phyloP scores from a whole-genome alignment of 2,329 filamentous ascomycete species.

The Cladophialophora chaetospira region DNA sequence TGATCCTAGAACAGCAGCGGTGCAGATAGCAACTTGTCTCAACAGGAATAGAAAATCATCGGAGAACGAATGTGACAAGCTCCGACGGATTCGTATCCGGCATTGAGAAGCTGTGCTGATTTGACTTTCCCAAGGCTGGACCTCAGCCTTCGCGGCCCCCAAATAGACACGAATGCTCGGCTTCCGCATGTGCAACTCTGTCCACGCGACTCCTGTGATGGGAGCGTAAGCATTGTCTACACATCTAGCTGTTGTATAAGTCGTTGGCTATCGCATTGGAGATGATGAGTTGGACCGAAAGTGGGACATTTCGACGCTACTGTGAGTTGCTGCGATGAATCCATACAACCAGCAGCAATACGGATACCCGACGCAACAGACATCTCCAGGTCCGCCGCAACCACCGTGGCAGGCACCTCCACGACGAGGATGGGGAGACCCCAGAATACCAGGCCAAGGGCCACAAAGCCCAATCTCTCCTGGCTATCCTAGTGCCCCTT shows the following conservation, averaged over 20 bases:
- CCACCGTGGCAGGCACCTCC: constrained; percentile 33
- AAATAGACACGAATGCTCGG: neutral
- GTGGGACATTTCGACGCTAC: neutral
- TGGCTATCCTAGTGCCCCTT: neutral
- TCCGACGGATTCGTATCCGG: no score
- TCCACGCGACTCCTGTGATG: neutral
- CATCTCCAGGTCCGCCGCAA: constrained; percentile 31
- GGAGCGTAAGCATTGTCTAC: no score
- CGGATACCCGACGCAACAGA: constrained; percentile 30
- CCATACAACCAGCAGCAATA: constrained; percentile 27
- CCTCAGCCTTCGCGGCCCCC: neutral
- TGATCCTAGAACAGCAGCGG: constrained; percentile 8
- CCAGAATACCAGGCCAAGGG: constrained; percentile 17
- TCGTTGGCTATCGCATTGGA: no score
- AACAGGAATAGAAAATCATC: neutral
- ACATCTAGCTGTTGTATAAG: no score
- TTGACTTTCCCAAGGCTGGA: neutral
- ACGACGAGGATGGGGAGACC: constrained; percentile 33
- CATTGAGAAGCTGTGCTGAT: no score
- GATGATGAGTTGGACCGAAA: no score
- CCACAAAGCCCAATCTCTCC: constrained; percentile 25
- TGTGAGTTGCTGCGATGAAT: constrained; percentile 16
- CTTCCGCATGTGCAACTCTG: neutral
- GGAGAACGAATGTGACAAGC: neutral
- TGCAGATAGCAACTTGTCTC: neutral